Conservation (phyloP, 257 asterid species). For the Nicotiana tomentosiformis region DNA sequence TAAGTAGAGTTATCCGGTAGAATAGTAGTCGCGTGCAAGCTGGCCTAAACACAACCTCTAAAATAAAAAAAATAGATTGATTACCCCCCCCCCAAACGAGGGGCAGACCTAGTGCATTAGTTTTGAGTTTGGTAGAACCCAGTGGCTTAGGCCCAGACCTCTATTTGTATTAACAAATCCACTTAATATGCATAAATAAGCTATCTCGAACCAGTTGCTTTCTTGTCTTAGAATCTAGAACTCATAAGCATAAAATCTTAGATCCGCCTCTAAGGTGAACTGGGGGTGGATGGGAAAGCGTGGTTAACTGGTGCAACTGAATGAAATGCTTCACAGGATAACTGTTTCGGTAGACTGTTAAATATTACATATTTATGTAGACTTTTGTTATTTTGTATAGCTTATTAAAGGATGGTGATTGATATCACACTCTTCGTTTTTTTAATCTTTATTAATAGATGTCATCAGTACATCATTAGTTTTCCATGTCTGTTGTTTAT, state of each 20-base stretch:
- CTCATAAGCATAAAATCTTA: background rate
- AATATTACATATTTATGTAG: background rate
- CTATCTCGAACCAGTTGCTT: no score
- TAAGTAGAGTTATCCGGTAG: no score
- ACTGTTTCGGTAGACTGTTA: background rate
- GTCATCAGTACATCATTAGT: background rate
- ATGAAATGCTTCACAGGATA: slow-evolving; percentile 1
- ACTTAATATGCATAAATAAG: no score
- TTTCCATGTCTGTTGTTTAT: background rate
- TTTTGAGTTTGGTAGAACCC: no score
- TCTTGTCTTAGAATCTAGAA: no score
- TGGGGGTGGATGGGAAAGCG: background rate
- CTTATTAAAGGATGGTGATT: background rate
- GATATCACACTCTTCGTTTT: background rate
- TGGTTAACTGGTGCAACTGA: background rate
- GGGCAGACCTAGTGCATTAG: background rate
- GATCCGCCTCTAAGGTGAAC: background rate
- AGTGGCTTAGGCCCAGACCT: no score
- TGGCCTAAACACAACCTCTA: no score
- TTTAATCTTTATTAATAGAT: background rate
- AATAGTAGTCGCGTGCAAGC: no score
- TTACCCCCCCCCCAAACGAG: no score
- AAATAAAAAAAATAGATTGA: no score
- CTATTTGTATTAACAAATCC: no score
- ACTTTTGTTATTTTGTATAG: background rate